A percentile compares a stretch with the other conserved stretches of the same genome.
Conservation (phyloP, 305 asterid species). For the Vinca major region DNA sequence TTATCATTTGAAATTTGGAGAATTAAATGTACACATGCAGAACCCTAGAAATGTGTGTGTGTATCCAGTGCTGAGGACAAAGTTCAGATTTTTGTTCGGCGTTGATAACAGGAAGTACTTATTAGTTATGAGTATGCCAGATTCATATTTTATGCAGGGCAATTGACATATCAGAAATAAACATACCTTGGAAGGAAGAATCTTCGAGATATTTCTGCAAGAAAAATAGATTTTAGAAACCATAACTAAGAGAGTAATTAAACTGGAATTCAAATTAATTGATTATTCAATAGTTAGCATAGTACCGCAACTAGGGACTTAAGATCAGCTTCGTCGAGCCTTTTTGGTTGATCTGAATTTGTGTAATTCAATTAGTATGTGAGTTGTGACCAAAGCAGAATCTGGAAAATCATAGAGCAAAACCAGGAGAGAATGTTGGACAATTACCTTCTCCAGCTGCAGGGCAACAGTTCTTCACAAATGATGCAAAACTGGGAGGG, state of each 20-base stretch:
- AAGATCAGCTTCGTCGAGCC: conserved; percentile 31
- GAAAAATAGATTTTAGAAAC: not conserved
- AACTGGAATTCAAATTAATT: not conserved
- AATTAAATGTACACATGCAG: not conserved
- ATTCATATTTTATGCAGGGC: conserved; percentile 3
- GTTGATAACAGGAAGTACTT: not conserved
- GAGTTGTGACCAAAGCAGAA: conserved; percentile 9
- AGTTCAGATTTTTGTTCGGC: not conserved
- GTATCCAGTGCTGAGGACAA: not conserved
- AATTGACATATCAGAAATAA: conserved; percentile 6
- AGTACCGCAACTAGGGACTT: conserved; percentile 59
- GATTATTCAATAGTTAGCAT: not conserved
- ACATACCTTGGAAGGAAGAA: conserved; percentile 63
- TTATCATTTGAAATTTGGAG: not conserved
- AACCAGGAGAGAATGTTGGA: conserved; percentile 4
- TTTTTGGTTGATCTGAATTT: conserved; percentile 33
- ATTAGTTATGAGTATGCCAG: not conserved
- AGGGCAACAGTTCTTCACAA: conserved; percentile 54
- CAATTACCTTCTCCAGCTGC: conserved; percentile 36
- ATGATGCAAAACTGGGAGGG: conserved; percentile 76
- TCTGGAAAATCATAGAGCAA: conserved; percentile 8
- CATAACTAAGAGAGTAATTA: not conserved
- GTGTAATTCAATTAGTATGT: conserved; percentile 17
- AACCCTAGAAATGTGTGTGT: too few relatives aligned
- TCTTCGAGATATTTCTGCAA: conserved; percentile 64